Percentiles rank a stretch among this genome's conserved stretches.
These are phyloP conservation scores for Solanum rostratum DNA, from an alignment of 257 asterid species.

Conservation along the genomic window DNA sequence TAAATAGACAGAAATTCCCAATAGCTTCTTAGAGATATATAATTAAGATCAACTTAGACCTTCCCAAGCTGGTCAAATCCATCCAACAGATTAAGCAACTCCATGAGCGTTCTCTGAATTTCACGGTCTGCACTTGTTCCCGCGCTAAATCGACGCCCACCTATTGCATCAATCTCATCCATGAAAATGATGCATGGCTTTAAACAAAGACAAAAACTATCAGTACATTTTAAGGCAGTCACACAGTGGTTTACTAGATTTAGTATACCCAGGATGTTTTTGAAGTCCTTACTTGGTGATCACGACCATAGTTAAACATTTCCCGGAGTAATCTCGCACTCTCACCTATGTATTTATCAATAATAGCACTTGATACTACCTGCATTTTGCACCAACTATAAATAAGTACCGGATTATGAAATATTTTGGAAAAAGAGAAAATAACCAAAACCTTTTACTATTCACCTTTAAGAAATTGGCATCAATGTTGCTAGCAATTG, in stretches of 20 bases:
- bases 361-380: constrained; percentile 95
- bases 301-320: constrained; percentile 92
- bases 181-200: constrained; percentile 98
- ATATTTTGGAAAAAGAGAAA: background rate
- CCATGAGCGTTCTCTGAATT: constrained; percentile 95
- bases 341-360: constrained; percentile 91
- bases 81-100: constrained; percentile 86
- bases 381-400: constrained; percentile 11
- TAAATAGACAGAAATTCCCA: background rate
- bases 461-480: constrained; percentile 87
- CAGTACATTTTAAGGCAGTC: background rate
- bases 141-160: constrained; percentile 93
- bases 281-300: constrained; percentile 66
- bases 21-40: background rate
- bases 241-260: background rate
- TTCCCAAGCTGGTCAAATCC: constrained; percentile 96
- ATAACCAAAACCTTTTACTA: background rate
- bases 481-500: constrained; percentile 93
- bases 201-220: background rate
- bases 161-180: constrained; percentile 98
- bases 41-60: constrained; percentile 26
- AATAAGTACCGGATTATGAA: background rate
- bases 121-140: constrained; percentile 99
- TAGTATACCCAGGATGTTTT: background rate
- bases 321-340: constrained; percentile 87